Evolutionary conservation across 1,139 yeast genomes (phyloP).

Genomic region (Debaryomyces sp.): DNA sequence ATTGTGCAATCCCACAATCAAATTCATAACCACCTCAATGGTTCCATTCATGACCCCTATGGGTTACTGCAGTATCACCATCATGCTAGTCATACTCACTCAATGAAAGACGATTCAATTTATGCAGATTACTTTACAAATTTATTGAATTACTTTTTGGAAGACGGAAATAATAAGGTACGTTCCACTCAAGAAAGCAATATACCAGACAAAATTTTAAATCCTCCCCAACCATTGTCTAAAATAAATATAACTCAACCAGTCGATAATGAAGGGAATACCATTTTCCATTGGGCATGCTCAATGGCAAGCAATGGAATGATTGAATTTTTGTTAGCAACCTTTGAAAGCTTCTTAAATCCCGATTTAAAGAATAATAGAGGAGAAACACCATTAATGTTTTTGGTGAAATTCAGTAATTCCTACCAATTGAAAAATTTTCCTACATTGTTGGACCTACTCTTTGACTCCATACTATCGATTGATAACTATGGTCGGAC

Average conservation of each 20-base stretch:
- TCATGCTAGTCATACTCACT: slow-evolving; percentile 19
- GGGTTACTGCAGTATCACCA: slow-evolving; percentile 29
- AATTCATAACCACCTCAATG: slow-evolving; percentile 11
- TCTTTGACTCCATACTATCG: slow-evolving; percentile 76
- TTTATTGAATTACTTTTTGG: slow-evolving; percentile 41
- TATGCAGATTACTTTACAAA: slow-evolving; percentile 41
- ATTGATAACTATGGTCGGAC: slow-evolving; percentile 73
- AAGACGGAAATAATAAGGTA: slow-evolving; percentile 27
- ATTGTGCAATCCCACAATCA: slow-evolving; percentile 20
- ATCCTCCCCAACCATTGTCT: slow-evolving; percentile 46
- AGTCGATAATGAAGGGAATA: slow-evolving; percentile 90
- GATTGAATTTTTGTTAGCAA: slow-evolving; percentile 68
- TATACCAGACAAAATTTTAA: slow-evolving; percentile 36
- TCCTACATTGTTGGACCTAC: slow-evolving; percentile 66
- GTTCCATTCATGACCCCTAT: slow-evolving; percentile 22
- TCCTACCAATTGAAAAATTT: slow-evolving; percentile 78
- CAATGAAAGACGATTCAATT: slow-evolving; percentile 24
- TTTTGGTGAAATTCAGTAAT: slow-evolving; percentile 88
- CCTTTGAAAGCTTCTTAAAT: slow-evolving; percentile 47
- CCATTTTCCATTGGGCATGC: slow-evolving; percentile 96
- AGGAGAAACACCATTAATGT: slow-evolving; percentile 90
- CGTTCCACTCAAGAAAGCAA: slow-evolving; percentile 14
- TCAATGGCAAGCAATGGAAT: slow-evolving; percentile 80
- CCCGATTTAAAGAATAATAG: slow-evolving; percentile 64
- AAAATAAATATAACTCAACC: slow-evolving; percentile 73